phyloP scores from a whole-genome alignment of 441 rosid genomes.

The Aquilaria agallochum region DNA sequence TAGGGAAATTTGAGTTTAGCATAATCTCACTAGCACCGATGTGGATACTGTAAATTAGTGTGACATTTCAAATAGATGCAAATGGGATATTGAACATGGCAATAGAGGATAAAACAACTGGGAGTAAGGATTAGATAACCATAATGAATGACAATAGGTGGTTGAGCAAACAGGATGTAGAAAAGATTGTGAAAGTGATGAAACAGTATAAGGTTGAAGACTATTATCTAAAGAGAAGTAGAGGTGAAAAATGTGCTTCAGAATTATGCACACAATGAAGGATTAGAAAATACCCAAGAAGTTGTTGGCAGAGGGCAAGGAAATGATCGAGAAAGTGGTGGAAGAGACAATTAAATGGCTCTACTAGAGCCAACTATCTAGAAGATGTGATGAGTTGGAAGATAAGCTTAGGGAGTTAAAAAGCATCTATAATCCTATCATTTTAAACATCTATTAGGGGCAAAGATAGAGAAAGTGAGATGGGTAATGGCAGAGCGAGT shows the following conservation, averaged over 20 bases:
- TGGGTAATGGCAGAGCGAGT: constrained; percentile 21
- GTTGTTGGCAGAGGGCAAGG: constrained; percentile 29
- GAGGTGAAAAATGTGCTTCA: constrained; percentile 44
- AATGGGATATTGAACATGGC: constrained; percentile 45
- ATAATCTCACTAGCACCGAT: constrained; percentile 31
- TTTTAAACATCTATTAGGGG: constrained; percentile 46
- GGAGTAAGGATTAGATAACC: constrained; percentile 47
- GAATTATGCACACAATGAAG: constrained; percentile 42
- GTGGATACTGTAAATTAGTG: constrained; percentile 33
- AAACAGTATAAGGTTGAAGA: constrained; percentile 47
- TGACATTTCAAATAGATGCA: constrained; percentile 37
- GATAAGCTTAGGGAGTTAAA: constrained; percentile 46
- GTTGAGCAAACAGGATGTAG: constrained; percentile 38
- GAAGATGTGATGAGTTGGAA: constrained; percentile 38
- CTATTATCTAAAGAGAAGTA: constrained; percentile 51
- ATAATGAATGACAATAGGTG: constrained; percentile 50
- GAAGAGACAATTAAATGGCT: constrained; percentile 40
- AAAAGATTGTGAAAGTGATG: constrained; percentile 47
- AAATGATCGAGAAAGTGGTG: constrained; percentile 42
- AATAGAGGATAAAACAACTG: constrained; percentile 45
- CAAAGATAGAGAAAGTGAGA: constrained; percentile 20
- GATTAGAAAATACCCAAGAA: constrained; percentile 37
- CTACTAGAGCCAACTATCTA: constrained; percentile 40
- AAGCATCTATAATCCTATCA: constrained; percentile 35
- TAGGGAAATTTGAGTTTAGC: constrained; percentile 31